Conservation (phyloP, 495 filamentous ascomycete genomes). For the Elaphomyces granulatus region DNA sequence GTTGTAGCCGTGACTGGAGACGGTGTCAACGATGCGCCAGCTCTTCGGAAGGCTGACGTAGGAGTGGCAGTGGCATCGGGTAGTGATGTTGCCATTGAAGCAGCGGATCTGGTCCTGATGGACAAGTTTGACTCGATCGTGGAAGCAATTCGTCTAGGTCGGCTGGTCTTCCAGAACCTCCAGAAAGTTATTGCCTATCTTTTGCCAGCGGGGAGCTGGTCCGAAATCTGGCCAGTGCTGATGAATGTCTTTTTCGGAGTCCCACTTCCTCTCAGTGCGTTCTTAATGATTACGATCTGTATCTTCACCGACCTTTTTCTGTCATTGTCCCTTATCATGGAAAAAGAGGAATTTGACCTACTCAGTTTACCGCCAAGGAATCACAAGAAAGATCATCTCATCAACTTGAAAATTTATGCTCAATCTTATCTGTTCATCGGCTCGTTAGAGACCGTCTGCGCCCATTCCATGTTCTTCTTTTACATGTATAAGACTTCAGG, state of each 20-base stretch:
- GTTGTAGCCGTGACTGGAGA: conserved; percentile 68
- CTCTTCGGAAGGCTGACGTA: conserved; percentile 48
- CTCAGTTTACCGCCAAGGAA: conserved; percentile 48
- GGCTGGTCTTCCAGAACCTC: conserved; percentile 41
- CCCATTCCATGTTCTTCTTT: conserved; percentile 38
- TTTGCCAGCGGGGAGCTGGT: conserved; percentile 51
- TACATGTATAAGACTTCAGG: conserved; percentile 33
- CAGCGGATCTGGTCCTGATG: conserved; percentile 74
- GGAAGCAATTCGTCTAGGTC: conserved; percentile 47
- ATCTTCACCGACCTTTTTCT: conserved; percentile 49
- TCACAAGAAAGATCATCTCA: conserved; percentile 43
- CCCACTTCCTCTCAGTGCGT: conserved; percentile 50
- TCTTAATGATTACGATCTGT: conserved; percentile 59
- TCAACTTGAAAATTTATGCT: conserved; percentile 36
- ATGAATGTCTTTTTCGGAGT: conserved; percentile 59
- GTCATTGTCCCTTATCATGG: conserved; percentile 53
- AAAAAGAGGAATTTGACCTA: conserved; percentile 55
- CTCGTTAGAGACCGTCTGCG: conserved; percentile 32
- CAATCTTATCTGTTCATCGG: conserved; percentile 39
- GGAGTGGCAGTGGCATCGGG: conserved; percentile 51
- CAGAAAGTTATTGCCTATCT: conserved; percentile 47
- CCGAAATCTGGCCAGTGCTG: conserved; percentile 62
- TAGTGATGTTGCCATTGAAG: conserved; percentile 56
- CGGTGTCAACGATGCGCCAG: conserved; percentile 57
- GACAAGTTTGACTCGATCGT: conserved; percentile 55